Base-by-base conservation (phyloP, 352 stramenopile genomes). In the Peronosclerospora sorghi region DNA sequence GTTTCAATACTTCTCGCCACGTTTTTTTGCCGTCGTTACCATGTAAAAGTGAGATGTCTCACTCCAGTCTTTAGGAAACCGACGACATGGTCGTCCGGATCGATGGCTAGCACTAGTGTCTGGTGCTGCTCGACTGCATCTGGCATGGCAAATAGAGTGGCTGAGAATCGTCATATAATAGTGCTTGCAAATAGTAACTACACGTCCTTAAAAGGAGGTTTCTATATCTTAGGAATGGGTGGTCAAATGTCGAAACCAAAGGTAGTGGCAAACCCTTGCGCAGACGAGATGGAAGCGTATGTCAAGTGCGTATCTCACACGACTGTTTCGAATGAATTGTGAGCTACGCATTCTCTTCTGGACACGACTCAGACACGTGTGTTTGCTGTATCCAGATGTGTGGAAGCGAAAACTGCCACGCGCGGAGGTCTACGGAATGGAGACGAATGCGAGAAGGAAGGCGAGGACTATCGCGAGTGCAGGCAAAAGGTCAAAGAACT, bases 21-120 rank as follows among this genome's bases (percentile, higher is more conserved):
- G n/a, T n/a, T n/a, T n/a, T n/a, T n/a, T n/a, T 26, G 21, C 21
- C 3, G 21, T 26, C 21, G 51, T 43, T 69, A 86, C 78, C 45
- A 82, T 21, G 47, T 91, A 88, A 59, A 82, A 91, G n/a, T n/a
- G 24, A 91, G 58, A 28, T 90, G 78, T 40, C 81, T 86, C 13
- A 59, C 14, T 0, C 71, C 75, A 4, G 51, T 73, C 48, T 88
- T 91, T 13, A 91, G 37, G 41, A 72, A 83, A 0, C 75, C 78
- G 4, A 77, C 20, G 4, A 69, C 50, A 8, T 45, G 21, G 4
- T 19, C 21, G 10, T 56, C 38, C 12, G 57, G 35, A 8, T 65
- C 24, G 14, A 48, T 32, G 5, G 65, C 69, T 7, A 86, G 32
- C 8, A 62, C 49, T 8, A 86, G 45, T 35, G 21, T 62, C 38